Evolutionary conservation across 1,284 basidiomycete genomes (phyloP).

Genomic region (Meira nashicola): DNA sequence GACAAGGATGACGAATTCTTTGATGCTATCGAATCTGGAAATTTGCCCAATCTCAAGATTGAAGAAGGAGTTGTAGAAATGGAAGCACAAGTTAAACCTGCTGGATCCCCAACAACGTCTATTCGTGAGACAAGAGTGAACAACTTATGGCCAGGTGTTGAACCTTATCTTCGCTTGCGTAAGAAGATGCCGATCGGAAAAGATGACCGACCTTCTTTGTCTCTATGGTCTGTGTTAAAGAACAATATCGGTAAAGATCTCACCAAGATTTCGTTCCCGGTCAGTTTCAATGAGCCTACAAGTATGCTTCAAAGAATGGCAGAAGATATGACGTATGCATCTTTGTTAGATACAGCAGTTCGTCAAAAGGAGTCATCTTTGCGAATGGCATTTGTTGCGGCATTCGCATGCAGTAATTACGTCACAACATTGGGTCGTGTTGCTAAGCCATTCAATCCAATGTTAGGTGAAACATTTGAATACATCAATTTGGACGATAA

Average conservation of each 20-base stretch:
- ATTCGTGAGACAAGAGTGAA: background rate
- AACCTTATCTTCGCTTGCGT: constrained; percentile 66
- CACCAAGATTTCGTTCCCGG: constrained; percentile 91
- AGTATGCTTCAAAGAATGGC: constrained; percentile 78
- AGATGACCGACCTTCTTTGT: constrained; percentile 82
- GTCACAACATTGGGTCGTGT: constrained; percentile 72
- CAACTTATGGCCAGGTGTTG: constrained; percentile 21
- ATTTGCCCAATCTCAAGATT: constrained; percentile 42
- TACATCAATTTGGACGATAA: constrained; percentile 72
- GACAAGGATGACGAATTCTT: constrained; percentile 97
- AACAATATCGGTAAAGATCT: constrained; percentile 94
- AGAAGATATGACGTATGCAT: constrained; percentile 54
- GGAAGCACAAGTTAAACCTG: background rate
- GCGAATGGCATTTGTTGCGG: constrained; percentile 86
- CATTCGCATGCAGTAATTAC: constrained; percentile 98
- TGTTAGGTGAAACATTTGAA: constrained; percentile 82
- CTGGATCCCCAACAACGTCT: background rate
- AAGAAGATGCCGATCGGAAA: constrained; percentile 64
- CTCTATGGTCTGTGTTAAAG: constrained; percentile 92
- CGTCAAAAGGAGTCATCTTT: constrained; percentile 71
- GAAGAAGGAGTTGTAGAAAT: constrained; percentile 25
- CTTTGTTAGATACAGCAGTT: constrained; percentile 69
- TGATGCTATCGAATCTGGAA: constrained; percentile 80
- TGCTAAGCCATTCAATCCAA: constrained; percentile 53
- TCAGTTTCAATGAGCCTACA: constrained; percentile 72